phyloP scores from a whole-genome alignment of 192 early-diverging fungal genomes.

The Rhizoclosmatium sp. region DNA sequence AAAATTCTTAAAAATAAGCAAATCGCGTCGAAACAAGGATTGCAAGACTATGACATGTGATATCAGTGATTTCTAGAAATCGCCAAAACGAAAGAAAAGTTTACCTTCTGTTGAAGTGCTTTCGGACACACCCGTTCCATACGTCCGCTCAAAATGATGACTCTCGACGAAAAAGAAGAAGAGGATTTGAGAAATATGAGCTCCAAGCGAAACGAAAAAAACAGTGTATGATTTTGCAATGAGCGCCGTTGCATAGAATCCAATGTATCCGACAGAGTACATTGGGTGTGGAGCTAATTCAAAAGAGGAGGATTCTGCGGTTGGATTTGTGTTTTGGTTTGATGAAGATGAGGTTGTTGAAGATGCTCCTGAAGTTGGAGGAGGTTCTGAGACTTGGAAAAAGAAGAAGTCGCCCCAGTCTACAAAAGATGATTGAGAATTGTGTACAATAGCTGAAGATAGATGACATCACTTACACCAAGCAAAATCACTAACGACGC shows the following conservation, averaged over 20 bases:
- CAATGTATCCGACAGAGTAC: slow-evolving; percentile 97
- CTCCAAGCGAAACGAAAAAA: slow-evolving; percentile 85
- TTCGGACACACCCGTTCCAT: slow-evolving; percentile 41
- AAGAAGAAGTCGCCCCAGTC: slow-evolving; percentile 99
- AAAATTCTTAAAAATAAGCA: slow-evolving; percentile 91
- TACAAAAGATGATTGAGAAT: slow-evolving; percentile 42
- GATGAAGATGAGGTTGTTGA: neutral
- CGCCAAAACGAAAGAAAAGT: slow-evolving; percentile 5
- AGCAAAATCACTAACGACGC: slow-evolving; percentile 96
- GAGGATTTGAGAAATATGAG: slow-evolving; percentile 87
- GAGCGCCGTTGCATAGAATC: slow-evolving; percentile 93
- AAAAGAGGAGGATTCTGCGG: slow-evolving; percentile 87
- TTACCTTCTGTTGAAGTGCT: slow-evolving; percentile 28
- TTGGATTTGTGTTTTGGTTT: neutral
- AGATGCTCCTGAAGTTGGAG: neutral
- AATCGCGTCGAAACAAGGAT: slow-evolving; percentile 81
- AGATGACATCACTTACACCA: slow-evolving; percentile 79
- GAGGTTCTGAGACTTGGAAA: slow-evolving; percentile 66
- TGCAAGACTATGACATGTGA: slow-evolving; percentile 61
- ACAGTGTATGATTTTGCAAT: slow-evolving; percentile 93
- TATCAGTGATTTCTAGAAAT: slow-evolving; percentile 77
- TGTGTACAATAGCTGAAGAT: slow-evolving; percentile 16
- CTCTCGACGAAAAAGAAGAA: slow-evolving; percentile 94
- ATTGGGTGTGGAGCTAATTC: slow-evolving; percentile 98
- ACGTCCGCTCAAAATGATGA: slow-evolving; percentile 82